Percentiles rank a stretch among this genome's conserved stretches.
phyloP scores from a whole-genome alignment of 352 stramenopile species.

The Pythium monospermum region DNA sequence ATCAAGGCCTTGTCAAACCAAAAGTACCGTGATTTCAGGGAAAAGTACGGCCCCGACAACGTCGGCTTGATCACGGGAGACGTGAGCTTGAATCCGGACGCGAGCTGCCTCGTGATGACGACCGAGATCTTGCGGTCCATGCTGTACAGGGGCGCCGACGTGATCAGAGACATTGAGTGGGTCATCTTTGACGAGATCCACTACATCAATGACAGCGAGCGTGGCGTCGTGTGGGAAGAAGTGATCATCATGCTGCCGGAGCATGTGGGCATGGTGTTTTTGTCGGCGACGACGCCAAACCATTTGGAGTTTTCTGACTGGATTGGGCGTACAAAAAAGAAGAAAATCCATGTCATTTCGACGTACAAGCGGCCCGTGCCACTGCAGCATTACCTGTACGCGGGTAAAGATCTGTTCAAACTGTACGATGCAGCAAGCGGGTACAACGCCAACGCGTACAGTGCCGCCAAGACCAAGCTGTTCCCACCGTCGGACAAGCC shows the following conservation, averaged over 20 bases:
- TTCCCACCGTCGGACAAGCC: constrained; percentile 48
- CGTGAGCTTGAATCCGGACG: constrained; percentile 94
- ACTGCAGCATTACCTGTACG: constrained; percentile 95
- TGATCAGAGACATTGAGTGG: constrained; percentile 98
- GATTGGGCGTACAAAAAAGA: constrained; percentile 96
- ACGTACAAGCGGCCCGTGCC: constrained; percentile 97
- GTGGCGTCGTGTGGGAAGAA: constrained; percentile 97
- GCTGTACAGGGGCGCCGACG: constrained; percentile 93
- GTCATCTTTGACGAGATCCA: constrained; percentile 97
- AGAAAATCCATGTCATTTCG: constrained; percentile 96
- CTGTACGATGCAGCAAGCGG: constrained; percentile 48
- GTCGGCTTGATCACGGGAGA: constrained; percentile 98
- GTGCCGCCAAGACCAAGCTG: constrained; percentile 61
- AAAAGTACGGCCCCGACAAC: constrained; percentile 90
- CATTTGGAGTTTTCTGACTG: constrained; percentile 99
- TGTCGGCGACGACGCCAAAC: constrained; percentile 98
- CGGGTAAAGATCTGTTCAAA: constrained; percentile 92
- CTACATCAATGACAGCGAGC: constrained; percentile 98
- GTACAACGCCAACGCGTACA: constrained; percentile 54
- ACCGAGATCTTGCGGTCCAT: constrained; percentile 97
- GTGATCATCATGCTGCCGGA: constrained; percentile 98
- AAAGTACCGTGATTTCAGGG: constrained; percentile 97
- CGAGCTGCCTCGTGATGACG: constrained; percentile 97
- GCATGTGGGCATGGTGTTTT: constrained; percentile 97
- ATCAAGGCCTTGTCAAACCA: constrained; percentile 99